A percentile compares a stretch with the other conserved stretches of the same genome.
Evolutionary conservation across 2,329 filamentous ascomycete species (phyloP).

Genomic region (Fusarium sp.): DNA sequence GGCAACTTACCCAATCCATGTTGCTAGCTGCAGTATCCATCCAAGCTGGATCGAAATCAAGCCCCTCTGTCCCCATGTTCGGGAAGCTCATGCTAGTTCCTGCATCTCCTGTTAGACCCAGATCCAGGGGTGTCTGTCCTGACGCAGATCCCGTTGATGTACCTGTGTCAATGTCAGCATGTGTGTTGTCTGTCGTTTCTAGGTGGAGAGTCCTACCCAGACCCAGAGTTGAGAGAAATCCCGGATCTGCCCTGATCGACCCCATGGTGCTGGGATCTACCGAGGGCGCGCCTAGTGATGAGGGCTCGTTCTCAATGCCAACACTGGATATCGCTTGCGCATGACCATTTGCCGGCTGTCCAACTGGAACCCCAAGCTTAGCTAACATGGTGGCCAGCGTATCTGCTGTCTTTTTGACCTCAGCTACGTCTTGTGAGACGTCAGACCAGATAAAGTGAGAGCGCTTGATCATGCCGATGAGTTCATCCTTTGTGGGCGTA

Average conservation of each 20-base stretch:
- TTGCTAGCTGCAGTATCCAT: conserved; percentile 49
- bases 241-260: conserved; percentile 35
- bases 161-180: conserved; percentile 35
- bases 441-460: conserved; percentile 61
- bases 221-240: conserved; percentile 41
- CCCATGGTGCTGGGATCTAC: conserved; percentile 41
- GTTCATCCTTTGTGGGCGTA: conserved; percentile 54
- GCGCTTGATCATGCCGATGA: conserved; percentile 56
- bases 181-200: conserved; percentile 9
- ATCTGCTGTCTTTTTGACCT: conserved; percentile 61
- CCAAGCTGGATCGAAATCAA: conserved; percentile 55
- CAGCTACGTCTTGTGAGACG: conserved; percentile 53
- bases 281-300: conserved; percentile 36
- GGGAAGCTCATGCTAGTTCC: conserved; percentile 41
- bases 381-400: conserved; percentile 61
- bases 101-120: conserved; percentile 34
- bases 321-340: conserved; percentile 5
- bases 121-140: conserved; percentile 39
- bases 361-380: conserved; percentile 54
- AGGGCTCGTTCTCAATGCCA: conserved; percentile 27
- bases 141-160: conserved; percentile 38
- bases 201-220: conserved; percentile 34
- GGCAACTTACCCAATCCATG: conserved; percentile 56
- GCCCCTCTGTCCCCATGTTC: conserved; percentile 35
- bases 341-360: conserved; percentile 17